phyloP scores from a whole-genome alignment of 192 early-diverging fungal species.

The Coemansia sp. region DNA sequence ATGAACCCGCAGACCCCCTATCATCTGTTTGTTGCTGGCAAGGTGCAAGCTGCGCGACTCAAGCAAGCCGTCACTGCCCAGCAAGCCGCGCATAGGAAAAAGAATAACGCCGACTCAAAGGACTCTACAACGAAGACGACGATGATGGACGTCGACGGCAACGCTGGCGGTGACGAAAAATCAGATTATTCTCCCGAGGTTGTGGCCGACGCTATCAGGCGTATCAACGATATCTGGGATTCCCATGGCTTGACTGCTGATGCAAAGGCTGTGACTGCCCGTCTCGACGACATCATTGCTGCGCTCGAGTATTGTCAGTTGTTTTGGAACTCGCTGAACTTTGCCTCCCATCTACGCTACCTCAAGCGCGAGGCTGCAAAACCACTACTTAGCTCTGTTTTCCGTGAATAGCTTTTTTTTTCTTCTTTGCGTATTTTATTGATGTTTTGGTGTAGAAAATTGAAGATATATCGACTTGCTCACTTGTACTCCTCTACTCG shows the following conservation, averaged over 20 bases:
- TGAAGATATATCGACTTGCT: too few relatives aligned
- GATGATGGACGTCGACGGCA: not conserved
- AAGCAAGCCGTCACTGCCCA: conserved; percentile 36
- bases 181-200: conserved; percentile 4
- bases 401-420: conserved; percentile 20
- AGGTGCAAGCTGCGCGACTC: conserved; percentile 49
- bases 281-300: conserved; percentile 37
- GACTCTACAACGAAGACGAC: not conserved
- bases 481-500: too few relatives aligned
- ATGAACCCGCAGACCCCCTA: conserved; percentile 55
- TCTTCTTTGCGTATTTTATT: not conserved
- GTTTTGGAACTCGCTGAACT: conserved; percentile 53
- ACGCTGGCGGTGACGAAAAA: not conserved
- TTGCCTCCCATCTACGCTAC: conserved; percentile 44
- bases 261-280: conserved; percentile 13
- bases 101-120: not conserved
- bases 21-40: conserved; percentile 51
- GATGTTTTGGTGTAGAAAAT: too few relatives aligned
- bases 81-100: not conserved
- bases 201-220: conserved; percentile 24
- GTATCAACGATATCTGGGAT: conserved; percentile 49
- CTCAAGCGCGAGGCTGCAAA: conserved; percentile 31
- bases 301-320: conserved; percentile 51
- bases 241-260: conserved; percentile 16
- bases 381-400: conserved; percentile 30